Percentiles rank a stretch among this genome's conserved stretches.
These are phyloP conservation scores for Citrus medica DNA, from an alignment of 345 rosid genomes.

Conservation along the genomic window DNA sequence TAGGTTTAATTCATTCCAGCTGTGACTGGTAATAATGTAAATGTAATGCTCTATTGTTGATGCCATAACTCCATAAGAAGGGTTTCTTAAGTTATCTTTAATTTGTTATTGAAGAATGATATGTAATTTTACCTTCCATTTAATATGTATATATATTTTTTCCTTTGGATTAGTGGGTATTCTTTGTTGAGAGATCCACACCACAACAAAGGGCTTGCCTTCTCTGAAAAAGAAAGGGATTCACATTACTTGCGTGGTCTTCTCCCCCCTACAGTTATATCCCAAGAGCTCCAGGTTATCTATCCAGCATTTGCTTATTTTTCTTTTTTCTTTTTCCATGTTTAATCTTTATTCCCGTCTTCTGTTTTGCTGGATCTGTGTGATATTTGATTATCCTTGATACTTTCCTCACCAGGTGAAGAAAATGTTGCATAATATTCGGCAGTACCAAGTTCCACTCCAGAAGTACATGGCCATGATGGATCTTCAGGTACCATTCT, in stretches of 20 bases:
- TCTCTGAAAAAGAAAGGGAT: constrained; percentile 74
- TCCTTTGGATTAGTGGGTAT: constrained; percentile 53
- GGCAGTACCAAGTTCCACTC: constrained; percentile 84
- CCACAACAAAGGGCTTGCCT: constrained; percentile 96
- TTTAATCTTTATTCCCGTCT: neutral
- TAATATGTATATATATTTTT: neutral
- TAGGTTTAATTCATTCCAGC: neutral
- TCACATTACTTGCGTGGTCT: constrained; percentile 94
- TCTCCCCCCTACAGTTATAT: constrained; percentile 79
- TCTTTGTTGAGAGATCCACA: constrained; percentile 94
- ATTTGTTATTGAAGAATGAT: neutral
- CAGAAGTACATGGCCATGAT: constrained; percentile 97
- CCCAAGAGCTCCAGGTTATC: constrained; percentile 88
- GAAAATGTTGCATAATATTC: constrained; percentile 81
- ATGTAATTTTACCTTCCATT: neutral
- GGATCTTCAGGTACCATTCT: constrained; percentile 78
- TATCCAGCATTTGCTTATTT: neutral
- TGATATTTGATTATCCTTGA: neutral
- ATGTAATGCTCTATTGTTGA: neutral
- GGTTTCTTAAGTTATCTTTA: neutral
- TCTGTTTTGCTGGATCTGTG: neutral
- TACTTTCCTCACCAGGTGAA: constrained; percentile 48
- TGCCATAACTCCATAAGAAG: neutral
- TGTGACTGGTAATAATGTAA: neutral
- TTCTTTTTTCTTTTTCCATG: neutral